These are phyloP conservation scores for Lipomyces yarrowii DNA, from an alignment of 1,139 yeast genomes.

Conservation along the genomic window DNA sequence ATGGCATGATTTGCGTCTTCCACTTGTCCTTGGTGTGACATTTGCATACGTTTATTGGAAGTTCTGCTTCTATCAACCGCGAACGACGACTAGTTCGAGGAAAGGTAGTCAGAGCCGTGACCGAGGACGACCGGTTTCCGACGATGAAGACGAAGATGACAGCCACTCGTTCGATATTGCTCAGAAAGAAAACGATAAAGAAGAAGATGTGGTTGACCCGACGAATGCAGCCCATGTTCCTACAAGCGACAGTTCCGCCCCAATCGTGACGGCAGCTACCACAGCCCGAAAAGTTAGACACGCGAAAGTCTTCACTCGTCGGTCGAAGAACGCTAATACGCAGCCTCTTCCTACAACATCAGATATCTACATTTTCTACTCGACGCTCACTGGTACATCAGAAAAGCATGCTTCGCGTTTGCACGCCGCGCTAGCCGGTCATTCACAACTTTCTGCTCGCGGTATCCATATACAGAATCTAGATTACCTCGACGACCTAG, in stretches of 20 bases:
- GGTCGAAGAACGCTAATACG: slow-evolving; percentile 1
- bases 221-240: background rate
- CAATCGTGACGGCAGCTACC: background rate
- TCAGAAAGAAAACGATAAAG: background rate
- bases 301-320: slow-evolving; percentile 24
- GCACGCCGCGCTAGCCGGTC: slow-evolving; percentile 42
- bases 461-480: slow-evolving; percentile 55
- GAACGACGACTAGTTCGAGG: slow-evolving; percentile 17
- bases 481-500: slow-evolving; percentile 84
- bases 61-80: slow-evolving; percentile 29
- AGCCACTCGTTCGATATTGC: slow-evolving; percentile 10
- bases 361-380: slow-evolving; percentile 58
- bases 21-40: slow-evolving; percentile 22
- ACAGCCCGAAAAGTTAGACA: slow-evolving; percentile 6
- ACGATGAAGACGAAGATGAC: slow-evolving; percentile 23
- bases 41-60: slow-evolving; percentile 26
- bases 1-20: slow-evolving; percentile 30
- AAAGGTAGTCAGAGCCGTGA: slow-evolving; percentile 2
- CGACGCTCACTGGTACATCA: slow-evolving; percentile 83
- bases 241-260: background rate
- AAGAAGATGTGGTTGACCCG: background rate
- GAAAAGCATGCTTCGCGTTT: slow-evolving; percentile 65
- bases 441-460: slow-evolving; percentile 12
- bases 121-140: slow-evolving; percentile 15
- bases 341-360: slow-evolving; percentile 4